A percentile compares a stretch with the other conserved stretches of the same genome.
Conservation (phyloP, 495 filamentous ascomycete species). For the Chaetomium tenue region DNA sequence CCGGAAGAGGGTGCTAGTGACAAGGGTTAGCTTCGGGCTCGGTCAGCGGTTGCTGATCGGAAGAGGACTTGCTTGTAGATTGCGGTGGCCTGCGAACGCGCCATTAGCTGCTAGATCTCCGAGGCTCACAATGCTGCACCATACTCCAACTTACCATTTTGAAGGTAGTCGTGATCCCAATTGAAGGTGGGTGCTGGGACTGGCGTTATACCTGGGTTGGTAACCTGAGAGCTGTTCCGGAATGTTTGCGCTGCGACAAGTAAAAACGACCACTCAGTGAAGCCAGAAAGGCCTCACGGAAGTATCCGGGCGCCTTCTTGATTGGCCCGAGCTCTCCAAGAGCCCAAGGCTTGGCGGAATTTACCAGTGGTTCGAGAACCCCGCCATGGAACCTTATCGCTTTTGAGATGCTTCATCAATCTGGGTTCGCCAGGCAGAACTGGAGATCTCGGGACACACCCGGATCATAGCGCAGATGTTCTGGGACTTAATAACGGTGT, state of each 20-base stretch:
- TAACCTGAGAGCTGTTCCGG: constrained; percentile 16
- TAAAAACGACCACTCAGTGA: constrained; percentile 30
- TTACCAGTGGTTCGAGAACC: background rate
- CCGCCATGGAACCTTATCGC: background rate
- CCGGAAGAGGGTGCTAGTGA: constrained; percentile 73
- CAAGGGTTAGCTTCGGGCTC: constrained; percentile 33
- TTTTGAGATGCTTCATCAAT: background rate
- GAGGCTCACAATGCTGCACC: background rate
- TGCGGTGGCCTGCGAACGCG: constrained; percentile 45
- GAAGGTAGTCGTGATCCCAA: constrained; percentile 28
- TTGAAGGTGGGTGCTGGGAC: constrained; percentile 24
- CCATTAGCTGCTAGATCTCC: constrained; percentile 30
- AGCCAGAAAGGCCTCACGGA: constrained; percentile 35
- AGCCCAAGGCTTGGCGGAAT: constrained; percentile 15
- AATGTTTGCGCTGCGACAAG: constrained; percentile 27
- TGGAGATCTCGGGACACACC: background rate
- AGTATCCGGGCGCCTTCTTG: constrained; percentile 30
- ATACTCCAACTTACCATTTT: constrained; percentile 40
- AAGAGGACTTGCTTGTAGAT: constrained; percentile 77
- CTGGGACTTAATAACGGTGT: background rate
- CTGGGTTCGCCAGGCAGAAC: too few relatives aligned
- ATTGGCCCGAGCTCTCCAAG: constrained; percentile 44
- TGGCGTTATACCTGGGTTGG: constrained; percentile 23
- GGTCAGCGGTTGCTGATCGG: constrained; percentile 22
- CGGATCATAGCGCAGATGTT: background rate